Evolutionary conservation across 345 rosid genomes (phyloP), one percentile per base, ranked within the genome.

Genomic region (Aquilaria malaccensis): DNA sequence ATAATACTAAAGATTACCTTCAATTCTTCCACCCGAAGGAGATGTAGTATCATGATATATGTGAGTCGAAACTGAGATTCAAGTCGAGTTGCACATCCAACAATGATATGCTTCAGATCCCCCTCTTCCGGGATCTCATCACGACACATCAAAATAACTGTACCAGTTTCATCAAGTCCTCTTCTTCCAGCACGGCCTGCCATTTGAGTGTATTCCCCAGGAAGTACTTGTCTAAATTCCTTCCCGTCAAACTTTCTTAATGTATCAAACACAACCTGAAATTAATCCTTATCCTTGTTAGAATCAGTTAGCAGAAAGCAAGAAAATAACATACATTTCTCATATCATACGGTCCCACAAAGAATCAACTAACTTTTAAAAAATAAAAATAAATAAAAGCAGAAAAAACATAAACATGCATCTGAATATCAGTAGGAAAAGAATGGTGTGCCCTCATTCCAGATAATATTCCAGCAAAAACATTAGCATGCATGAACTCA

Each of bases 101-200:
- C 83, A 53, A 93, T 84, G 64, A 81, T 64, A 70, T 56, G 63
- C 70, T 68, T 74, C 71, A 93, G 79, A 70, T 83, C 83, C 22
- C 75, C 52, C 76, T 93, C 97, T 58, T 79, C 84, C 11, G 96
- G 95, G 70, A 93, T 84, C 74, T 85, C 99, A 78, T 93, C 99
- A 50, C 96, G 95, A 73, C 97, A 93, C 94, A 93, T 74, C 69
- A 93, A 83, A 63, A 90, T 70, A 65, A 90, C 95, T 29, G 99
- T 93, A 73, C 99, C 99, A 69, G 82, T 85, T 78, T 81, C 84
- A 78, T 93, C 99, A 63, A 93, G 86, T 63, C 99, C 99, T 73
- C 99, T 84, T 80, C 99, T 81, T 58, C 99, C 99, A 56, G 99
- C 99, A 69, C 99, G 99, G 45, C 99, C 99, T 31, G 97, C 97